Evolutionary conservation across 2,329 filamentous ascomycete genomes (phyloP).

Genomic region (Fusarium miscanthi): DNA sequence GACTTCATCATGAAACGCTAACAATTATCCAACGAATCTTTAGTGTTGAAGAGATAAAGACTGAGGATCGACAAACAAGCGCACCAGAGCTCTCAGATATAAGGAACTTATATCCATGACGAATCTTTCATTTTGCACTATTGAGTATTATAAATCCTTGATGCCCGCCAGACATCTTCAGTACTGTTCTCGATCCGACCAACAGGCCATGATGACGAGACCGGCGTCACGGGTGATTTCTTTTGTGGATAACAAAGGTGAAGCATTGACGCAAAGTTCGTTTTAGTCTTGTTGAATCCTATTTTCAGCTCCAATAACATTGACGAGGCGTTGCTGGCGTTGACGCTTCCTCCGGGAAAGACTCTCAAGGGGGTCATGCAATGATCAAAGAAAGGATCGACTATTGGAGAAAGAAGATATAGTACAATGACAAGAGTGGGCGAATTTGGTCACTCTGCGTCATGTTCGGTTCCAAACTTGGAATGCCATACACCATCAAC

Average conservation of each 20-base stretch:
- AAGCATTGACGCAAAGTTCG: background rate
- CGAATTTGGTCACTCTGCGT: background rate
- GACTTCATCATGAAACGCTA: constrained; percentile 10
- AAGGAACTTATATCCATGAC: background rate
- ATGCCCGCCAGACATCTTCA: no score
- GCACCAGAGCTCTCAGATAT: background rate
- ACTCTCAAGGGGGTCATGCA: background rate
- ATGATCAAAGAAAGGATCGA: background rate
- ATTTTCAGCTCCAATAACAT: background rate
- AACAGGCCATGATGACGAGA: background rate
- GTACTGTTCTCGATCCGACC: background rate
- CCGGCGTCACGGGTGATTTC: background rate
- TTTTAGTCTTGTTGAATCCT: background rate
- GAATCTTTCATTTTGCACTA: background rate
- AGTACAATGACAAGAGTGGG: background rate
- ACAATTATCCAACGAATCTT: background rate
- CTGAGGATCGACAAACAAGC: background rate
- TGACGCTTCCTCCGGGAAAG: background rate
- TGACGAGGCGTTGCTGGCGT: background rate
- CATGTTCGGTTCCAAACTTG: background rate
- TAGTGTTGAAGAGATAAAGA: background rate
- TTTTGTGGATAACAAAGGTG: background rate
- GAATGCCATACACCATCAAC: background rate
- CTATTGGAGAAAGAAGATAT: background rate
- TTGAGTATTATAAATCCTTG: background rate